Conservation (phyloP, 108 stramenopile genomes). For the Pseudonitzschia delicatissima region DNA sequence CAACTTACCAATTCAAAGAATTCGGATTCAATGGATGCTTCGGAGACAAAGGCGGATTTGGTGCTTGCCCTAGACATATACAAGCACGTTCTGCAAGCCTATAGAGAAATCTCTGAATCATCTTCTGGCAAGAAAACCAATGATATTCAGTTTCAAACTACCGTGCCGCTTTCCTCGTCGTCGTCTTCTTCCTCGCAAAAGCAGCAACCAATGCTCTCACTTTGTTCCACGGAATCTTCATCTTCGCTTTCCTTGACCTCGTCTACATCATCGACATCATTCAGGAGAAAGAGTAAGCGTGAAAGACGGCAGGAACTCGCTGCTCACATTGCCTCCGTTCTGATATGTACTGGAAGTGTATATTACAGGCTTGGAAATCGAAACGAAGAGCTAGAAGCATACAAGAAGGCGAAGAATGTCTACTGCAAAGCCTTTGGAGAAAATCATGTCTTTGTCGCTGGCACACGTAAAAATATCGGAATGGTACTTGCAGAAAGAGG, state of each 20-base stretch:
- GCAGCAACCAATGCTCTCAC: neutral
- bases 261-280: neutral
- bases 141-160: neutral
- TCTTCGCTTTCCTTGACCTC: neutral
- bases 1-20: neutral
- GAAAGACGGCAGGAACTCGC: constrained; percentile 22
- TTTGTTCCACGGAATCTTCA: neutral
- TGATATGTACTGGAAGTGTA: constrained; percentile 74
- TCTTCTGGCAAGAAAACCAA: neutral
- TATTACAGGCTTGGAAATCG: constrained; percentile 76
- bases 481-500: constrained; percentile 82
- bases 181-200: neutral
- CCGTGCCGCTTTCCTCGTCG: neutral
- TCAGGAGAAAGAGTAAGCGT: neutral
- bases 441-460: constrained; percentile 68
- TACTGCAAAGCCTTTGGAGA: constrained; percentile 60
- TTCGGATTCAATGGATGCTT: neutral
- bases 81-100: constrained; percentile 40
- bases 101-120: constrained; percentile 29
- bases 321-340: constrained; percentile 53
- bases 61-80: constrained; percentile 70
- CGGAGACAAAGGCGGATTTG: constrained; percentile 35
- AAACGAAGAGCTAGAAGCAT: constrained; percentile 63
- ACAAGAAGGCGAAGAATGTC: constrained; percentile 56
- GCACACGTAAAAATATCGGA: constrained; percentile 79